Evolutionary conservation across 352 stramenopile species (phyloP), one percentile per base, ranked within the genome.

Genomic region (Globisporangium parvum): DNA sequence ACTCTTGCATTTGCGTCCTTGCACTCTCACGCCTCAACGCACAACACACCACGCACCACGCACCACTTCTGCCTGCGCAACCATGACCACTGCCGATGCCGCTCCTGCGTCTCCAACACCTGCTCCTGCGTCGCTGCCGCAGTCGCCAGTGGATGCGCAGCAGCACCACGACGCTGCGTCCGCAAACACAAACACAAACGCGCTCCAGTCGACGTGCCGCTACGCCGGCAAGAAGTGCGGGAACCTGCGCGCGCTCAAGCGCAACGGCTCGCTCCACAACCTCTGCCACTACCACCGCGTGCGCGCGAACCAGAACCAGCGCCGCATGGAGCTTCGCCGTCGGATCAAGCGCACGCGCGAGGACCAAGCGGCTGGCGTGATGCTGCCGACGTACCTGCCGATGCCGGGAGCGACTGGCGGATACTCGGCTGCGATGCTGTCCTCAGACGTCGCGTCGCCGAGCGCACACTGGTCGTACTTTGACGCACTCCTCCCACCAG

Each of bases 241-340:
- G 2, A 63, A 53, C 41, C 41, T 50, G 33, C 50, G 57, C 57
- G 37, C 26, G 4, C 23, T 53, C n/a, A 63, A 63, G 40, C 31
- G 41, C 26, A 63, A 57, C 31, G 57, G 50, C 28, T 50, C 33
- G 35, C 51, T 63, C n/a, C 49, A 63, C 51, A 63, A 39, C 35
- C 46, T 59, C 21, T 63, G 57, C 49, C 33, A 59, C 41, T 47
- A 40, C 24, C 57, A 63, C 46, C 50, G 50, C 51, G 45, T 54
- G 21, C 53, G 45, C 15, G 52, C 42, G 9, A 55, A 60, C 28
- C 45, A 53, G 45, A 64, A 64, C 35, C 58, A 64, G 47, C 58
- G 58, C 39, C 42, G 51, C 14, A 53, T 60, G 50, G 51, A 64
- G 20, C 39, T 53, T 2, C 49, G 49, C 5, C 47, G 51, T 17